Evolutionary conservation across 192 early-diverging fungal species (phyloP).

Genomic region (Coemansia reversa): DNA sequence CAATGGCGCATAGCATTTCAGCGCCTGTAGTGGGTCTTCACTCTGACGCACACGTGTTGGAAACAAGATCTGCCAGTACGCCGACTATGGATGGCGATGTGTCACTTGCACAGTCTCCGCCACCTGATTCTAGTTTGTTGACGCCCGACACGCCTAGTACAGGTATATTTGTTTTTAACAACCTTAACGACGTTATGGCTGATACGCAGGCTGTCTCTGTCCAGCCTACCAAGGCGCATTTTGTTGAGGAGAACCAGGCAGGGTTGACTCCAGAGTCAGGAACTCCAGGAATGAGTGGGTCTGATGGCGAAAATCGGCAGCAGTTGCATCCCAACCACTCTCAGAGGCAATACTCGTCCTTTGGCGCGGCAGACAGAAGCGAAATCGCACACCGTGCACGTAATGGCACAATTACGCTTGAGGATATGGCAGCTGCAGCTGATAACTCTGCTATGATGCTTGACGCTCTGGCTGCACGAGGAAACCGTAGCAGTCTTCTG

Average conservation of each 20-base stretch:
- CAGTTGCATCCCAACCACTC: not conserved
- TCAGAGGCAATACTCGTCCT: slow-evolving; percentile 4
- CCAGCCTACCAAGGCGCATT: not conserved
- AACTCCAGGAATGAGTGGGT: not conserved
- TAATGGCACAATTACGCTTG: slow-evolving; percentile 35
- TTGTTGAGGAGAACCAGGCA: not conserved
- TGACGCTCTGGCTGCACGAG: slow-evolving; percentile 8
- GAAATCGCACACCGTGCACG: slow-evolving; percentile 2
- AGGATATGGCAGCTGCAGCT: slow-evolving; percentile 28
- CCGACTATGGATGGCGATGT: not conserved
- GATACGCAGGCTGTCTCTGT: not conserved
- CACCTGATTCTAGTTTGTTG: slow-evolving; percentile 24
- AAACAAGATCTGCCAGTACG: not conserved
- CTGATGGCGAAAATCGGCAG: not conserved
- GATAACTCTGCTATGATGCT: slow-evolving; percentile 16
- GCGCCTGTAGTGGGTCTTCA: not conserved
- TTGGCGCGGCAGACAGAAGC: not conserved
- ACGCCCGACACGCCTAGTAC: slow-evolving; percentile 34
- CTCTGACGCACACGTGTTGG: not conserved
- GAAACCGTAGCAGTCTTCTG: slow-evolving; percentile 1
- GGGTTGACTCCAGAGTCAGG: slow-evolving; percentile 2
- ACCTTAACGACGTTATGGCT: not conserved
- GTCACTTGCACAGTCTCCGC: not conserved
- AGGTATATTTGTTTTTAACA: slow-evolving; percentile 10
- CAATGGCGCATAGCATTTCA: not conserved